Percentiles rank a stretch among this genome's conserved stretches.
Conservation (phyloP, 1,139 yeast species). For the Nakaseomyces uthaithaninus region DNA sequence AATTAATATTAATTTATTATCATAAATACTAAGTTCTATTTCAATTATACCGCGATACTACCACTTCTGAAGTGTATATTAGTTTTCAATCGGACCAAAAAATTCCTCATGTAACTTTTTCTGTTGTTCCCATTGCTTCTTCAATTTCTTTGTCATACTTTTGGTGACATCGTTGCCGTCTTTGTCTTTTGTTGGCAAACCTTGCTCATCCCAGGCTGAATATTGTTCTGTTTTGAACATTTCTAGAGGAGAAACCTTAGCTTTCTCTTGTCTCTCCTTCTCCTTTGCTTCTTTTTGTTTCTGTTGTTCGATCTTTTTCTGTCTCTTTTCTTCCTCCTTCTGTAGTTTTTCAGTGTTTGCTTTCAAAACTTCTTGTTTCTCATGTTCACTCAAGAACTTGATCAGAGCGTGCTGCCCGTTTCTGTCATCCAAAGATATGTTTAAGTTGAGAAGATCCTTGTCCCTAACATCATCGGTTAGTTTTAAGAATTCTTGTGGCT, state of each 20-base stretch:
- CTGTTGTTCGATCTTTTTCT: conserved; percentile 38
- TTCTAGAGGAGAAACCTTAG: conserved; percentile 60
- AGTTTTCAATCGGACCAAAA: conserved; percentile 12
- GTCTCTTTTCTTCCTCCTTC: conserved; percentile 42
- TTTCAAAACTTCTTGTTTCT: conserved; percentile 53
- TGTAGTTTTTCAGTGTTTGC: conserved; percentile 54
- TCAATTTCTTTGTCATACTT: conserved; percentile 73
- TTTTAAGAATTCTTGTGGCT: conserved; percentile 46
- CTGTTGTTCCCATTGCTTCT: conserved; percentile 71
- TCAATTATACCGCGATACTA: too few relatives aligned
- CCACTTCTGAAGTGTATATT: too few relatives aligned
- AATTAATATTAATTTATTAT: too few relatives aligned
- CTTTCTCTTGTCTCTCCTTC: conserved; percentile 57
- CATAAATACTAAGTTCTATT: too few relatives aligned
- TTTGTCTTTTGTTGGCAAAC: conserved; percentile 69
- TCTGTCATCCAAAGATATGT: conserved; percentile 85
- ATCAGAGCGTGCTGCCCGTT: conserved; percentile 63
- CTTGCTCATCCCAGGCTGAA: conserved; percentile 75
- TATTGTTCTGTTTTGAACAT: conserved; percentile 54
- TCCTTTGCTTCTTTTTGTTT: conserved; percentile 50
- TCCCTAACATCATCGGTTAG: conserved; percentile 55
- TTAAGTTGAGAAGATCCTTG: conserved; percentile 58
- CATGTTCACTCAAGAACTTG: conserved; percentile 66
- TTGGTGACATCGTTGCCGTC: conserved; percentile 85
- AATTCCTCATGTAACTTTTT: conserved; percentile 73